Percentiles rank a stretch among this genome's conserved stretches.
Evolutionary conservation across 768 basidiomycete species (phyloP).

Genomic region (Amanita subjunquillea): DNA sequence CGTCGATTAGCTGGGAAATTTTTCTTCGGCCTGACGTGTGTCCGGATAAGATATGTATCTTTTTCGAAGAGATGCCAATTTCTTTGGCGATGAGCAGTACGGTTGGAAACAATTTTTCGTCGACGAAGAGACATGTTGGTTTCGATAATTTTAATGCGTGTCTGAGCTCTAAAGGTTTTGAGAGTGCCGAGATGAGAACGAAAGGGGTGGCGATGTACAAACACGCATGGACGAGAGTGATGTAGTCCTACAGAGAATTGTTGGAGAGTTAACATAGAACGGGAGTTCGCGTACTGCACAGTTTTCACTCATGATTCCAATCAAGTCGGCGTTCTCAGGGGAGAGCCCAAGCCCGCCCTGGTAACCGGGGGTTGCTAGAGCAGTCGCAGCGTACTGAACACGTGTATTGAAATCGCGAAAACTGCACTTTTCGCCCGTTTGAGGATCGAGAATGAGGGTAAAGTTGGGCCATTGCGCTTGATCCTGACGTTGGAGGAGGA

Average conservation of each 20-base stretch:
- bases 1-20: slow-evolving; percentile 33
- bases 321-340: slow-evolving; percentile 38
- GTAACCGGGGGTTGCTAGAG: slow-evolving; percentile 30
- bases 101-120: slow-evolving; percentile 19
- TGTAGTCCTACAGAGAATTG: slow-evolving; percentile 19
- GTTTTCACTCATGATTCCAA: slow-evolving; percentile 65
- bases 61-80: slow-evolving; percentile 25
- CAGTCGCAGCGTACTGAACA: slow-evolving; percentile 47
- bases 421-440: slow-evolving; percentile 34
- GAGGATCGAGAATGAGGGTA: slow-evolving; percentile 43
- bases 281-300: slow-evolving; percentile 36
- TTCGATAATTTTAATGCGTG: slow-evolving; percentile 23
- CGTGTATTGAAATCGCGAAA: slow-evolving; percentile 39
- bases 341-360: slow-evolving; percentile 50
- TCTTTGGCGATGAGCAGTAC: slow-evolving; percentile 22
- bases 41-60: slow-evolving; percentile 43
- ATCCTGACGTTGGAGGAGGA: slow-evolving; percentile 46
- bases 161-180: slow-evolving; percentile 27
- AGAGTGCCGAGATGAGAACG: slow-evolving; percentile 25
- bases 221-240: slow-evolving; percentile 21
- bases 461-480: slow-evolving; percentile 48
- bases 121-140: slow-evolving; percentile 24
- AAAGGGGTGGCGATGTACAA: slow-evolving; percentile 21
- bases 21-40: slow-evolving; percentile 22
- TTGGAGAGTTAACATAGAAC: not conserved